Evolutionary conservation across 2,329 filamentous ascomycete species (phyloP).

Genomic region (Xylaria digitata): DNA sequence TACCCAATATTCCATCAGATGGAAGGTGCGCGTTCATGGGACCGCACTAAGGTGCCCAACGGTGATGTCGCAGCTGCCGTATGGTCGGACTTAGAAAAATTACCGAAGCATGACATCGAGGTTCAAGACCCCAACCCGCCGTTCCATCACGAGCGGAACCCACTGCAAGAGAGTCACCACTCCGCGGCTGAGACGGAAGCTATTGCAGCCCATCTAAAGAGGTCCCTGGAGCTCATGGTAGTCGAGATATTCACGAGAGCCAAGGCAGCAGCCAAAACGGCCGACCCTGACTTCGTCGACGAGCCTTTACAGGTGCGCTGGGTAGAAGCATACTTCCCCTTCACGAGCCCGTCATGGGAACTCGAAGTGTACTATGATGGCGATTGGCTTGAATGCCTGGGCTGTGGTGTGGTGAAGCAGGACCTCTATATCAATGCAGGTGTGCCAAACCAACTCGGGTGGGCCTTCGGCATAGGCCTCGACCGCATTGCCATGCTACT

Average conservation of each 20-base stretch:
- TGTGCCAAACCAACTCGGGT: slow-evolving; percentile 80
- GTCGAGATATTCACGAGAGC: slow-evolving; percentile 88
- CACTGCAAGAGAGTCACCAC: slow-evolving; percentile 79
- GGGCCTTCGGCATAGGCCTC: slow-evolving; percentile 95
- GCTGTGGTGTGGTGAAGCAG: slow-evolving; percentile 91
- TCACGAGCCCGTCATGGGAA: slow-evolving; percentile 95
- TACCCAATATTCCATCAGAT: slow-evolving; percentile 99
- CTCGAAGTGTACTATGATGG: slow-evolving; percentile 94
- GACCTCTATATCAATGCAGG: slow-evolving; percentile 81
- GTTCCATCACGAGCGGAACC: slow-evolving; percentile 82
- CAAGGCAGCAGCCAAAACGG: slow-evolving; percentile 69
- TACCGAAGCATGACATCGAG: slow-evolving; percentile 78
- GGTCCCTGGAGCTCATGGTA: slow-evolving; percentile 88
- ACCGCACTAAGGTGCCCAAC: slow-evolving; percentile 69
- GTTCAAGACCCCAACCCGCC: slow-evolving; percentile 88
- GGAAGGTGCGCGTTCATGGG: slow-evolving; percentile 94
- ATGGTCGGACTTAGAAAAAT: slow-evolving; percentile 73
- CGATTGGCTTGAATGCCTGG: slow-evolving; percentile 95
- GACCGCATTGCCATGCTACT: slow-evolving; percentile 98
- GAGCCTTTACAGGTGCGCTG: slow-evolving; percentile 89
- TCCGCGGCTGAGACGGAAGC: slow-evolving; percentile 81
- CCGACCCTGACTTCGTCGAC: slow-evolving; percentile 61
- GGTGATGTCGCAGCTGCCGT: slow-evolving; percentile 74
- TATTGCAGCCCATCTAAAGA: slow-evolving; percentile 85
- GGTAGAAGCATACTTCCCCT: slow-evolving; percentile 98